Base-by-base conservation (phyloP, 1,139 yeast species). In the Pichia terricola region DNA sequence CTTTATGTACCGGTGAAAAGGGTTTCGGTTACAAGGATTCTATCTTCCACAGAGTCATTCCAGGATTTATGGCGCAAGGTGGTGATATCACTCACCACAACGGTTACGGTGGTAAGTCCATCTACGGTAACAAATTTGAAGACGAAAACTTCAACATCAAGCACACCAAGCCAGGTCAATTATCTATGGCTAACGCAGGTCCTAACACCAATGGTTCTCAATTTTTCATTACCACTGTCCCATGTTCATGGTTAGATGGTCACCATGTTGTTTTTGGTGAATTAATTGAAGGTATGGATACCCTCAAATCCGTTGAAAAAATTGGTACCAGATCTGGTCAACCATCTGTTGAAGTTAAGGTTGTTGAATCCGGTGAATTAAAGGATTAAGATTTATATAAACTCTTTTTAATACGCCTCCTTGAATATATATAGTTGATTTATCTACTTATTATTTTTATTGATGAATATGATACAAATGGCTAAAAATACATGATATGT, bases 1-100 rank as follows among this genome's bases (percentile, higher is more conserved):
- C 81, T 44, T 67, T 76, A 58, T 67, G 75, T 62, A 76, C 81
- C 46, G 81, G 81, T 52, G 81, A 76, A 66, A 73, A 75, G 63
- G 81, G 81, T 35, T 74, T 69, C 53, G 81, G 81, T 52, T 76
- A 72, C 70, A 73, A 75, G 56, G 69, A 68, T 50, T 75, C 80
- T 36, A 61, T 73, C 41, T 68, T 69, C 69, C 73, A 69, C 67
- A 64, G 73, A 61, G 70, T 69, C 43, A 69, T 69, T 48, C 74
- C 74, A 43, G 64, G 64, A 45, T 69, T 69, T 65, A 69, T 69
- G 74, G 59, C 67, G 58, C 74, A 69, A 58, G 65, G 66, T 51
- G 67, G 66, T 53, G 66, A 62, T 45, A 59, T 62, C 44, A 61
- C 64, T 37, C 62, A 60, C 44, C 51, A 51, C 51, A 60, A 58